phyloP scores from a whole-genome alignment of 2,329 filamentous ascomycete genomes.

The Neocatenulostroma microsporum region DNA sequence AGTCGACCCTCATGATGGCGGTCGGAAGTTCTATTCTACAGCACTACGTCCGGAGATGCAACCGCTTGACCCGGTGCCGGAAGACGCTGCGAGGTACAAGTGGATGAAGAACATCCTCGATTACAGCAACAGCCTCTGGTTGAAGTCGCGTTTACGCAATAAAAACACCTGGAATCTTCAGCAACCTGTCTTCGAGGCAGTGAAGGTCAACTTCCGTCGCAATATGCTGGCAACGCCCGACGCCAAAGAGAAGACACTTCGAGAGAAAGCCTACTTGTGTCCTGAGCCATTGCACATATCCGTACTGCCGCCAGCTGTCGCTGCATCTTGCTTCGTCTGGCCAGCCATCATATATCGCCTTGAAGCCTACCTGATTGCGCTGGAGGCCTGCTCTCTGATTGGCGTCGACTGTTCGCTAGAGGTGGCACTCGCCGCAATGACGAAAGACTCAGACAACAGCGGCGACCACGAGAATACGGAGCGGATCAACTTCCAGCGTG shows the following conservation, averaged over 20 bases:
- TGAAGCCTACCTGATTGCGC: conserved; percentile 70
- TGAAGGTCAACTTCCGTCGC: conserved; percentile 66
- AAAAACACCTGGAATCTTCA: conserved; percentile 49
- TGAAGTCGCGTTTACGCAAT: conserved; percentile 43
- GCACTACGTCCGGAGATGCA: conserved; percentile 46
- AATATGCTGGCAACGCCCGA: conserved; percentile 69
- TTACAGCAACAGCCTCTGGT: conserved; percentile 72
- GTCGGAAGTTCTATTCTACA: conserved; percentile 50
- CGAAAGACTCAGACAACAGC: conserved; percentile 82
- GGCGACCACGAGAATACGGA: conserved; percentile 58
- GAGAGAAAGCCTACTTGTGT: conserved; percentile 53
- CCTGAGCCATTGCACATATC: conserved; percentile 72
- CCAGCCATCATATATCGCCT: conserved; percentile 79
- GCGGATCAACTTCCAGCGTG: conserved; percentile 65
- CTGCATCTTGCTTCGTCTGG: conserved; percentile 64
- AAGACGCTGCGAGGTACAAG: conserved; percentile 35
- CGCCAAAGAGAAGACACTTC: conserved; percentile 44
- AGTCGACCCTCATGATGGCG: conserved; percentile 47
- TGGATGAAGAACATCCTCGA: conserved; percentile 55
- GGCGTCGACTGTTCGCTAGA: conserved; percentile 56
- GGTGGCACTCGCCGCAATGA: conserved; percentile 79
- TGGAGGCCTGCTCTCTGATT: conserved; percentile 64
- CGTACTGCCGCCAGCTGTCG: conserved; percentile 59
- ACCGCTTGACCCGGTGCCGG: conserved; percentile 58
- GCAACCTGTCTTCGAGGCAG: conserved; percentile 75